Percentiles rank a stretch among this genome's conserved stretches.
Conservation (phyloP, 257 asterid genomes). For the Solanum ossicruentum region DNA sequence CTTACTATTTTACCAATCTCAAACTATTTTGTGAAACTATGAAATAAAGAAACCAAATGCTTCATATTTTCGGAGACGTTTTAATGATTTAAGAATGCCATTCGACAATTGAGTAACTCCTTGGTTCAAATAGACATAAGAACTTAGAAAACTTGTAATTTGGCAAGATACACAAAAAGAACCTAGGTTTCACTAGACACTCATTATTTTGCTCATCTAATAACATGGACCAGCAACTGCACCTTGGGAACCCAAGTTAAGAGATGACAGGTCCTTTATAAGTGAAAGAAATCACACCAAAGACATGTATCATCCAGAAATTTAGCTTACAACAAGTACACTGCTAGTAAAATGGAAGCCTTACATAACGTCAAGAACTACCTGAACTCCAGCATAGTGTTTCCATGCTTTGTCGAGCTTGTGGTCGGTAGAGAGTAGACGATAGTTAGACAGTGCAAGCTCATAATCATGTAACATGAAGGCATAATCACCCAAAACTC, state of each 20-base stretch:
- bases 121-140: neutral
- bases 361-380: conserved; percentile 7
- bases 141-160: neutral
- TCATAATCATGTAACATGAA: conserved; percentile 96
- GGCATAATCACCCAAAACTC: conserved; percentile 94
- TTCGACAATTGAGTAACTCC: neutral
- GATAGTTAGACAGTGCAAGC: conserved; percentile 94
- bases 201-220: neutral
- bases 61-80: neutral
- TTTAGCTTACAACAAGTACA: neutral
- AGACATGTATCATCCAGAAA: neutral
- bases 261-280: neutral
- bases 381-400: conserved; percentile 96
- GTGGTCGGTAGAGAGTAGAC: conserved; percentile 83
- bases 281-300: neutral
- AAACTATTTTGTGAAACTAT: neutral
- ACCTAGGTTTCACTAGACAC: neutral
- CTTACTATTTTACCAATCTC: neutral
- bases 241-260: neutral
- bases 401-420: conserved; percentile 98
- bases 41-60: neutral
- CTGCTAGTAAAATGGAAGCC: neutral
- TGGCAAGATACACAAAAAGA: neutral
- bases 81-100: neutral
- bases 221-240: neutral